A percentile compares a stretch with the other conserved stretches of the same genome.
Evolutionary conservation across 257 asterid genomes (phyloP).

Genomic region (Voacanga thouarsii): DNA sequence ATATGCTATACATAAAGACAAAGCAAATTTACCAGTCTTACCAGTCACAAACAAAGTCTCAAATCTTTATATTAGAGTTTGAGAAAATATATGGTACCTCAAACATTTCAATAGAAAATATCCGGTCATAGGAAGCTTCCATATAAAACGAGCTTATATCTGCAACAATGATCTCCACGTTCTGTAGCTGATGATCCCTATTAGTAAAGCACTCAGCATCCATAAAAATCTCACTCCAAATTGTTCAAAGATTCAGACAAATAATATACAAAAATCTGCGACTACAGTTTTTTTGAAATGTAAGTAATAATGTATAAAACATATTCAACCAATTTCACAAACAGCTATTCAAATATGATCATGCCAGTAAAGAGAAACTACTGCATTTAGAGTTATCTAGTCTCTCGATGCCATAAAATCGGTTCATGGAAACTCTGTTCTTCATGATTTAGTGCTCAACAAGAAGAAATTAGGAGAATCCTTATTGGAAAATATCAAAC

Average conservation of each 20-base stretch:
- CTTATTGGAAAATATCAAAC: background rate
- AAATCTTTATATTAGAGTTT: background rate
- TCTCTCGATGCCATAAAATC: background rate
- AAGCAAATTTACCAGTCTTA: conserved; percentile 6
- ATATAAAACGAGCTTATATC: conserved; percentile 71
- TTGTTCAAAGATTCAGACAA: background rate
- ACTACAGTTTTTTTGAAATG: background rate
- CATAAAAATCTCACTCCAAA: background rate
- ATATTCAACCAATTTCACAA: background rate
- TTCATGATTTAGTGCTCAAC: background rate
- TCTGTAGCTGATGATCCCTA: conserved; percentile 62
- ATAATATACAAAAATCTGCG: background rate
- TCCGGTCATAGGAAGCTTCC: conserved; percentile 83
- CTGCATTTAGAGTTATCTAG: background rate
- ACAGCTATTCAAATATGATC: background rate
- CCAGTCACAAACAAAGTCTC: background rate
- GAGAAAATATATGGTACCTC: conserved; percentile 46
- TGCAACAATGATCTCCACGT: conserved; percentile 76
- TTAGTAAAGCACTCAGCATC: background rate
- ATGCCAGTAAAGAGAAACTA: background rate
- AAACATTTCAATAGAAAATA: conserved; percentile 89
- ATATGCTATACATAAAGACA: conserved; percentile 56
- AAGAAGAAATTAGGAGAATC: background rate
- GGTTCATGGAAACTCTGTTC: background rate
- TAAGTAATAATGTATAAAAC: background rate